Evolutionary conservation across 768 basidiomycete genomes (phyloP).

Genomic region (Boletellus sp.): DNA sequence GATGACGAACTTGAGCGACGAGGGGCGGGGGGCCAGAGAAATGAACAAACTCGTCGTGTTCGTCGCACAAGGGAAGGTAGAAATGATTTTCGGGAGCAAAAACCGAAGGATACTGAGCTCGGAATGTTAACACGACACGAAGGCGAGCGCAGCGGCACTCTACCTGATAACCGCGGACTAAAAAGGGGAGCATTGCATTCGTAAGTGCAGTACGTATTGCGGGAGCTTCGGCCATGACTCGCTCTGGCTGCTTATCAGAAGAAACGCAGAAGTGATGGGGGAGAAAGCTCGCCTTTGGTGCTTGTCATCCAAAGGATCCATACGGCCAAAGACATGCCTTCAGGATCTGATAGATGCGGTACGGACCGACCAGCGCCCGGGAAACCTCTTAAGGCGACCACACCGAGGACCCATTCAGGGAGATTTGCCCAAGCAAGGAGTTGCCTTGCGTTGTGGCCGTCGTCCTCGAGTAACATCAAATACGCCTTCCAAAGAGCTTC

Average conservation of each 20-base stretch:
- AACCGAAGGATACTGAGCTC: constrained; percentile 37
- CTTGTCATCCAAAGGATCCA: constrained; percentile 49
- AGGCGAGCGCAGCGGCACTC: constrained; percentile 1
- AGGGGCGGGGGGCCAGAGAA: constrained; percentile 34
- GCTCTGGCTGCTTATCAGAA: constrained; percentile 29
- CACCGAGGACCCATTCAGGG: constrained; percentile 23
- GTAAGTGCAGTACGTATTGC: constrained; percentile 26
- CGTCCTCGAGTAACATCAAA: constrained; percentile 52
- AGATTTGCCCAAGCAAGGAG: constrained; percentile 41
- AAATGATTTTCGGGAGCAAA: constrained; percentile 45
- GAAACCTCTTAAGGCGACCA: constrained; percentile 10
- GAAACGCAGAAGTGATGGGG: background rate
- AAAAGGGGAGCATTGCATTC: constrained; percentile 36
- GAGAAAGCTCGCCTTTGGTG: constrained; percentile 33
- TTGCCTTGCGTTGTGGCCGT: constrained; percentile 44
- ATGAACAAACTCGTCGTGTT: constrained; percentile 20
- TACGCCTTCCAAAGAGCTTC: constrained; percentile 55
- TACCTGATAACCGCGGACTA: constrained; percentile 43
- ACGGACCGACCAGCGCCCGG: background rate
- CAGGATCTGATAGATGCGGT: constrained; percentile 30
- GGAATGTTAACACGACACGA: constrained; percentile 5
- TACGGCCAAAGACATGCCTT: constrained; percentile 36
- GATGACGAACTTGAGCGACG: constrained; percentile 36
- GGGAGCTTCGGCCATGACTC: constrained; percentile 30
- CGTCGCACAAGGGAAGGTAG: constrained; percentile 36